phyloP scores from a whole-genome alignment of 2,329 filamentous ascomycete species.

The Zasmidium angulare region DNA sequence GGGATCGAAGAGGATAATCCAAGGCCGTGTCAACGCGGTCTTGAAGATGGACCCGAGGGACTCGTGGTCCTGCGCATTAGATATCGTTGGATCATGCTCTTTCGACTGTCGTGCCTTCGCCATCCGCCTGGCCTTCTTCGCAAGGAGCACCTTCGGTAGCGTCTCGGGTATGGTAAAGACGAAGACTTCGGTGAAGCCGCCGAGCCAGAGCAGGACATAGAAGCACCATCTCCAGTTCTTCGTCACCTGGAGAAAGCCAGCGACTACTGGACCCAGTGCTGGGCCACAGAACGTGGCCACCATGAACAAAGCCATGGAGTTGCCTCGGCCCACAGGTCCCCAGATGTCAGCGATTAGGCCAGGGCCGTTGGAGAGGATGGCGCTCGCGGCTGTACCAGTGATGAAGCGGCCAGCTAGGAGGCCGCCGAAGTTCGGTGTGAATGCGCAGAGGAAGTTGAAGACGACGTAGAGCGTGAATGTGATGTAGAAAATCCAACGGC shows the following conservation, averaged over 20 bases:
- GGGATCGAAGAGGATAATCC: constrained; percentile 71
- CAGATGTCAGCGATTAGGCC: constrained; percentile 58
- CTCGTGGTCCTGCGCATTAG: constrained; percentile 45
- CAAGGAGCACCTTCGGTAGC: constrained; percentile 50
- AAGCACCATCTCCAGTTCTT: constrained; percentile 49
- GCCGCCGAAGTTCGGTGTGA: constrained; percentile 54
- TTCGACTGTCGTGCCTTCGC: not conserved
- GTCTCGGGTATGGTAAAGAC: constrained; percentile 60
- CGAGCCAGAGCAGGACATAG: constrained; percentile 45
- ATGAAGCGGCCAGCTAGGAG: constrained; percentile 58
- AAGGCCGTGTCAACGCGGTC: constrained; percentile 61
- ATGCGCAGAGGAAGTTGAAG: constrained; percentile 56
- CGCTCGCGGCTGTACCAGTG: constrained; percentile 56
- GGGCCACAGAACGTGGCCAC: constrained; percentile 56
- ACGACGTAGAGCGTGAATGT: constrained; percentile 42
- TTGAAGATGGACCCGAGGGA: constrained; percentile 42
- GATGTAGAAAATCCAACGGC: constrained; percentile 50
- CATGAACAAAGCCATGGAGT: constrained; percentile 52
- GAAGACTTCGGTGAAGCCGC: constrained; percentile 32
- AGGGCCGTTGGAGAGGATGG: constrained; percentile 43
- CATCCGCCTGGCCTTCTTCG: constrained; percentile 55
- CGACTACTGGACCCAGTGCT: constrained; percentile 55
- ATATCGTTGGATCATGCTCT: constrained; percentile 50
- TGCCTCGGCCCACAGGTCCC: constrained; percentile 53
- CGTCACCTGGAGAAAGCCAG: constrained; percentile 58